These are phyloP conservation scores for Trametes gibbosa DNA, from an alignment of 768 basidiomycete species.

Conservation along the genomic window DNA sequence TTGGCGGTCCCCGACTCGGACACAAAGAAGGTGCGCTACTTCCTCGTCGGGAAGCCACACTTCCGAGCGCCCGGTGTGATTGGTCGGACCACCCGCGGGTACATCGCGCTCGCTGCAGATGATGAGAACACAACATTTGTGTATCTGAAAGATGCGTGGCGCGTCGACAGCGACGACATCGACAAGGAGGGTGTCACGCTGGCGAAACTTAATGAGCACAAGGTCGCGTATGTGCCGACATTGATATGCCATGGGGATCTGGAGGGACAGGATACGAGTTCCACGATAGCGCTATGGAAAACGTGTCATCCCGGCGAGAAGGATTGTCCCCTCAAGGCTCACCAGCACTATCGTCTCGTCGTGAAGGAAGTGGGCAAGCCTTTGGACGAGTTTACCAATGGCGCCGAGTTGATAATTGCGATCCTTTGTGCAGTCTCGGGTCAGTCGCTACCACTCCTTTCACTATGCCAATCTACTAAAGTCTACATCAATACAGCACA, in stretches of 20 bases:
- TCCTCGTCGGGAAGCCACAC: not conserved
- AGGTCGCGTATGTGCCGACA: not conserved
- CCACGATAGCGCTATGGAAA: no score
- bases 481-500: no score
- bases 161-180: not conserved
- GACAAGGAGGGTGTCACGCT: not conserved
- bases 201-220: not conserved
- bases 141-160: slow-evolving; percentile 10
- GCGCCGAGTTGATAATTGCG: not conserved
- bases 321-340: not conserved
- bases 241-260: not conserved
- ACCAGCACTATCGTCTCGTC: slow-evolving; percentile 15
- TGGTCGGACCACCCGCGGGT: slow-evolving; percentile 9
- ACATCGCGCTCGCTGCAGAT: not conserved
- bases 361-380: slow-evolving; percentile 11
- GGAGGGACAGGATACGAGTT: no score
- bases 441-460: no score
- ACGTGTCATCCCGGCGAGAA: not conserved
- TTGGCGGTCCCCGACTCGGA: not conserved
- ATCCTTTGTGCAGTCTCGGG: no score
- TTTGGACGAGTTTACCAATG: not conserved
- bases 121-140: not conserved
- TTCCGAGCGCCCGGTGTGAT: not conserved
- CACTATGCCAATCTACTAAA: no score
- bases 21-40: not conserved